Conservation (phyloP, 495 filamentous ascomycete species). For the Penicillium lagena region DNA sequence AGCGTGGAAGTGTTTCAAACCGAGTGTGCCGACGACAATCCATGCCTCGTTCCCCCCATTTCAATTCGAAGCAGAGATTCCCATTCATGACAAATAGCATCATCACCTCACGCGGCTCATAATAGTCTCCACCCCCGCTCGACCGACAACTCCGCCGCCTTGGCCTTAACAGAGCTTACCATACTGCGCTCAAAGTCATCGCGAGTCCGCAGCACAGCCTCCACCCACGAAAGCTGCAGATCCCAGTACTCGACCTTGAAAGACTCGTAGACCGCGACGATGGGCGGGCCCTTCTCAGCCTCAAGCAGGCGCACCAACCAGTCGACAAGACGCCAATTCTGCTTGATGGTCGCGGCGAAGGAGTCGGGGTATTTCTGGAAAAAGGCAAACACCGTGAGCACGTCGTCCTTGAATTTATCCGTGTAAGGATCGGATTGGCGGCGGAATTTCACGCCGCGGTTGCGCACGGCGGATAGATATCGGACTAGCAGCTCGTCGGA, state of each 20-base stretch:
- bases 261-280: conserved; percentile 70
- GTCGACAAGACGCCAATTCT: conserved; percentile 87
- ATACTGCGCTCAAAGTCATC: conserved; percentile 93
- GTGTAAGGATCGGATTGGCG: conserved; percentile 68
- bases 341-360: conserved; percentile 66
- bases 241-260: conserved; percentile 93
- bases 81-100: neutral
- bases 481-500: conserved; percentile 79
- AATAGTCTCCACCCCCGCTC: conserved; percentile 73
- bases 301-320: conserved; percentile 69
- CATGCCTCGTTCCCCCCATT: too few relatives aligned
- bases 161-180: conserved; percentile 78
- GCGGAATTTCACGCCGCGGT: conserved; percentile 85
- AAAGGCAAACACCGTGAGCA: conserved; percentile 73
- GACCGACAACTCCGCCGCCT: conserved; percentile 76
- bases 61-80: too few relatives aligned
- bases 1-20: too few relatives aligned
- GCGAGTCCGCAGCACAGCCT: conserved; percentile 74
- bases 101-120: conserved; percentile 83
- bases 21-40: too few relatives aligned
- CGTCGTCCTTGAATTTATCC: conserved; percentile 84
- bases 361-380: conserved; percentile 57
- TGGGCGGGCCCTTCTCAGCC: conserved; percentile 58
- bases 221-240: conserved; percentile 92
- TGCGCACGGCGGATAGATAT: conserved; percentile 82